Percentiles rank a stretch among this genome's conserved stretches.
phyloP scores from a whole-genome alignment of 192 early-diverging fungal genomes.

The Umbelopsis isabellina region DNA sequence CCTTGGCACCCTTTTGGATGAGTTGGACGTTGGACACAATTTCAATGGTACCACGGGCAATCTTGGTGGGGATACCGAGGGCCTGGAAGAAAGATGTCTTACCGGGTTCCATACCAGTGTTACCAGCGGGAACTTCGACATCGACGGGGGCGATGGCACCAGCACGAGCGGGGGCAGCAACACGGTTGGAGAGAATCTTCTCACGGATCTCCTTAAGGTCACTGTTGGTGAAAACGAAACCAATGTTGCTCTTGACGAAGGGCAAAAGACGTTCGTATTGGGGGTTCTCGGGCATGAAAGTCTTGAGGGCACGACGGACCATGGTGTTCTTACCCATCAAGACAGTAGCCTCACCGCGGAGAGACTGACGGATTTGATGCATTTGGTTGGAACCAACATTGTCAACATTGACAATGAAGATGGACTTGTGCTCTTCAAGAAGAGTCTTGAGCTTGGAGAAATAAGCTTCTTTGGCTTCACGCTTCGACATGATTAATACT shows the following conservation, averaged over 20 bases:
- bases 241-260: slow-evolving; percentile 93
- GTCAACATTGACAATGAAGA: slow-evolving; percentile 99
- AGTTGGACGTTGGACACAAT: slow-evolving; percentile 95
- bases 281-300: slow-evolving; percentile 73
- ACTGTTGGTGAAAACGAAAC: slow-evolving; percentile 99
- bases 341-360: slow-evolving; percentile 90
- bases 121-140: slow-evolving; percentile 69
- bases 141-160: slow-evolving; percentile 92
- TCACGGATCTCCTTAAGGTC: slow-evolving; percentile 96
- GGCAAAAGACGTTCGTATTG: slow-evolving; percentile 79
- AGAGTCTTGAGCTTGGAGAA: slow-evolving; percentile 89
- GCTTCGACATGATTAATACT: slow-evolving; percentile 92
- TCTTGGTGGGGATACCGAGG: slow-evolving; percentile 99
- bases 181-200: slow-evolving; percentile 91
- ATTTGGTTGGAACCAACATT: slow-evolving; percentile 99
- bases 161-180: slow-evolving; percentile 94
- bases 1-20: slow-evolving; percentile 87
- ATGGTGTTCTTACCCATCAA: slow-evolving; percentile 99
- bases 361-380: slow-evolving; percentile 92
- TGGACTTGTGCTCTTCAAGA: slow-evolving; percentile 91
- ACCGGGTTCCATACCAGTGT: slow-evolving; percentile 99
- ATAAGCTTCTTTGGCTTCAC: slow-evolving; percentile 96
- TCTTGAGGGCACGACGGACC: slow-evolving; percentile 85
- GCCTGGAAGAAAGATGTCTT: slow-evolving; percentile 99
- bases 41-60: slow-evolving; percentile 99